A percentile compares a stretch with the other conserved stretches of the same genome.
phyloP scores from a whole-genome alignment of 2,329 filamentous ascomycete species.

The Claviceps arundinis region DNA sequence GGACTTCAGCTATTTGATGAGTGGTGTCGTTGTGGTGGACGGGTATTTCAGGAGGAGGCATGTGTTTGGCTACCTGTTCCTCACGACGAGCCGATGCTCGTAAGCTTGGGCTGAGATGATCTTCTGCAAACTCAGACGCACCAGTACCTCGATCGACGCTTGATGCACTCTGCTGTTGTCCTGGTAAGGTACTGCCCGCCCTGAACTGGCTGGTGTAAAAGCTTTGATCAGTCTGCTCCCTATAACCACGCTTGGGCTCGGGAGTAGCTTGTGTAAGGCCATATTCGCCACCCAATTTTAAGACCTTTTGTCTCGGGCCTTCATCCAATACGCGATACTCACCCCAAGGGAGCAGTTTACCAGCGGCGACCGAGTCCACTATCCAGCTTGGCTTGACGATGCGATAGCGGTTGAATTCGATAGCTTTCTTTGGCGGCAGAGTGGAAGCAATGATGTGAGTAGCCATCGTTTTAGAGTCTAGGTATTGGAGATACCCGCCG shows the following conservation, averaged over 20 bases:
- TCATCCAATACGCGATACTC: conserved; percentile 76
- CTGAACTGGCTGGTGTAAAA: conserved; percentile 69
- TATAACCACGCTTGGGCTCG: conserved; percentile 49
- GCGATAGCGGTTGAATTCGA: conserved; percentile 77
- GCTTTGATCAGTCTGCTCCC: conserved; percentile 67
- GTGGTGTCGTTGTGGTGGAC: neutral
- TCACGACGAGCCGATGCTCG: neutral
- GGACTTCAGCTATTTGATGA: conserved; percentile 8
- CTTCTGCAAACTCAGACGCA: neutral
- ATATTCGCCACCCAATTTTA: conserved; percentile 48
- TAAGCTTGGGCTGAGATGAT: neutral
- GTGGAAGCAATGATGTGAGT: conserved; percentile 92
- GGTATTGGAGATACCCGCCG: conserved; percentile 87
- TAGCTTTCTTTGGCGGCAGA: conserved; percentile 80
- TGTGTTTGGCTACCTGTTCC: neutral
- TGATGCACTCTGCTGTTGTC: conserved; percentile 10
- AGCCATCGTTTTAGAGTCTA: conserved; percentile 86
- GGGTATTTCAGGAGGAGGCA: neutral
- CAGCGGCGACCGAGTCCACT: conserved; percentile 73
- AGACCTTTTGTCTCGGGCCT: conserved; percentile 65
- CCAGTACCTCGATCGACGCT: neutral
- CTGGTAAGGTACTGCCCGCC: conserved; percentile 15
- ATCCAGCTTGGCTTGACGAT: conserved; percentile 95
- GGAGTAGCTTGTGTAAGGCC: conserved; percentile 54
- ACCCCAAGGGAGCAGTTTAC: conserved; percentile 73